Base-by-base conservation (phyloP, 2,329 filamentous ascomycete genomes). In the Aspergillus calidoustus region DNA sequence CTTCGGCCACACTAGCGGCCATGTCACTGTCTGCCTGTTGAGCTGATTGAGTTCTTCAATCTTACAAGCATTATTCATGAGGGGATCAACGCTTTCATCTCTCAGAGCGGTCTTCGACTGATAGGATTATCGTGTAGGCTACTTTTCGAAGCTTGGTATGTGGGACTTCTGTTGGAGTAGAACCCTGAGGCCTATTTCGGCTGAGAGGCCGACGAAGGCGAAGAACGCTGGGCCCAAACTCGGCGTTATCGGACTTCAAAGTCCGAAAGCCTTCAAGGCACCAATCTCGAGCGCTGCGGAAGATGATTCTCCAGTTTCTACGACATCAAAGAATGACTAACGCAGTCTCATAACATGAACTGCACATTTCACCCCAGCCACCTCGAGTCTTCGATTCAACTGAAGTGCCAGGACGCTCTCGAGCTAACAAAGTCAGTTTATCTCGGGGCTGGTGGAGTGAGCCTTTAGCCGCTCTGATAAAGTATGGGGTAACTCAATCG, bases 1-100 rank as follows among this genome's bases (percentile, higher is more conserved):
- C 61, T 61, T 61, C 63, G 17, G 22, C 57, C 41, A 55, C 56
- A 62, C 58, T 67, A 67, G 65, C 55, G 56, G 13, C 48, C 38
- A 48, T 53, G n/a, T 48, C 41, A 53, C 44, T 15, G 17, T 28
- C 25, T 2, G 25, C 25, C 25, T 28, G 25, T 28, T 28, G 25
- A 28, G 25, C 25, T 28, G 25, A 28, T 28, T 28, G 25, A 28
- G 25, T 28, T 4, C 25, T 28, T 28, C 25, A 28, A 28, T 28
- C 25, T 41, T 41, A 11, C 34, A 41, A 41, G 34, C 34, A 41
- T 15, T 15, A 41, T 15, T 15, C 11, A 41, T 2, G 34, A 41
- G 5, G 34, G 15, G 34, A 41, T 41, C 11, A 15, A 15, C 34
- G 11, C 5, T 41, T 41, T 15, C 34, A 41, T 8, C 34, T 41